Conservation (phyloP, 164 flowering plant species). For the Liriodendron chinense region DNA sequence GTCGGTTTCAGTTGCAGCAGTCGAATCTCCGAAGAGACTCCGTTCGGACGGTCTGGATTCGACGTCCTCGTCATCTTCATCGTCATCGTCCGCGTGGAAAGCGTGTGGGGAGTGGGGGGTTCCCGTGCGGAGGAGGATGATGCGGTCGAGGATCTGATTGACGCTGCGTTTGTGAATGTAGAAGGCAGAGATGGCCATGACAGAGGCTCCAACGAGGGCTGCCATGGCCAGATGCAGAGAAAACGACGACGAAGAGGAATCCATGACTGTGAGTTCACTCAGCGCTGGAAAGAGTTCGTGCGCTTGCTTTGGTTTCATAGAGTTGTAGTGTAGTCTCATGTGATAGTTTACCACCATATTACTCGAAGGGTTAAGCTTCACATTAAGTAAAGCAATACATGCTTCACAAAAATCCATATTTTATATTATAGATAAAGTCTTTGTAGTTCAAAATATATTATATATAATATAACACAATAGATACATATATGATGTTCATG, state of each 20-base stretch:
- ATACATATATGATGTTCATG: no score
- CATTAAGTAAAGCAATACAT: no score
- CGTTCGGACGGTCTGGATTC: neutral
- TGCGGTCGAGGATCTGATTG: slow-evolving; percentile 50
- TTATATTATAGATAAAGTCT: no score
- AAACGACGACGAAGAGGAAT: slow-evolving; percentile 19
- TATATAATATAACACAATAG: no score
- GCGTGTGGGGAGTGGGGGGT: neutral
- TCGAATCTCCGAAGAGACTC: neutral
- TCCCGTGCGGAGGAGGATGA: slow-evolving; percentile 27
- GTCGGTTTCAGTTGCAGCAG: neutral
- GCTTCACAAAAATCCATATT: no score
- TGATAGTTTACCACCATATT: no score
- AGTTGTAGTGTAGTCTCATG: no score
- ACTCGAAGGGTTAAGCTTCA: no score
- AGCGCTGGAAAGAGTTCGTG: no score
- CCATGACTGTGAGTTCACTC: neutral
- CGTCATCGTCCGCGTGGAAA: slow-evolving; percentile 2
- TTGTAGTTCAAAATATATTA: no score
- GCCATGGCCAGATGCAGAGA: slow-evolving; percentile 64
- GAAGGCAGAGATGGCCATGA: slow-evolving; percentile 66
- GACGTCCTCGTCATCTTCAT: slow-evolving; percentile 11
- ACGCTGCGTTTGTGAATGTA: slow-evolving; percentile 61
- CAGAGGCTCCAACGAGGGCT: slow-evolving; percentile 68
- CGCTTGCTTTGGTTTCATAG: no score